These are phyloP conservation scores for Epichloe uncinata DNA, from an alignment of 2,329 filamentous ascomycete genomes.

Conservation along the genomic window DNA sequence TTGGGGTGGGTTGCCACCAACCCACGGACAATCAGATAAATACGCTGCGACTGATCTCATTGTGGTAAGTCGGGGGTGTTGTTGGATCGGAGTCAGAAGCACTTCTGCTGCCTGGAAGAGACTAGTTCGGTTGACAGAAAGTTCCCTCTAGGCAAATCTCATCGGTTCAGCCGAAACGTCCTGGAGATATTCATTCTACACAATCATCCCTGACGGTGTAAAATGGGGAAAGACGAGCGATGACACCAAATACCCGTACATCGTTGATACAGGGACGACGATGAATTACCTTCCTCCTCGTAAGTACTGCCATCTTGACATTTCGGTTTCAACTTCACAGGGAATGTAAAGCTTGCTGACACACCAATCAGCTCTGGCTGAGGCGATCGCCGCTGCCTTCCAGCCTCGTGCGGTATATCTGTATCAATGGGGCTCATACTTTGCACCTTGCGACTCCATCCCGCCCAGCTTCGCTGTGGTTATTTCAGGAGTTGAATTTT, in stretches of 20 bases:
- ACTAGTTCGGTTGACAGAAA: not conserved
- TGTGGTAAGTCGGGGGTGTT: conserved; percentile 23
- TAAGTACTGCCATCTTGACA: conserved; percentile 15
- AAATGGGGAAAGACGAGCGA: conserved; percentile 29
- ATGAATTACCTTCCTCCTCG: conserved; percentile 36
- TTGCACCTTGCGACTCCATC: conserved; percentile 33
- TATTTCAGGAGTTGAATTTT: conserved; percentile 30
- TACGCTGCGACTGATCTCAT: conserved; percentile 28
- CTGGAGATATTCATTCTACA: conserved; percentile 38
- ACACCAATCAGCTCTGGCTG: conserved; percentile 27
- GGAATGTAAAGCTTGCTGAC: not conserved
- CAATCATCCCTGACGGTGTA: conserved; percentile 36
- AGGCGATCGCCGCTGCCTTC: conserved; percentile 33
- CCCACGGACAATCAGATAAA: conserved; percentile 16
- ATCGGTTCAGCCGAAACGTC: conserved; percentile 23
- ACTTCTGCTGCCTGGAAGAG: not conserved
- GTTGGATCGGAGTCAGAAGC: not conserved
- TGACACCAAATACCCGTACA: conserved; percentile 31
- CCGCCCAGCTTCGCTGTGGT: conserved; percentile 32
- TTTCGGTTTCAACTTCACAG: not conserved
- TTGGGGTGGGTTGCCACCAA: conserved; percentile 33
- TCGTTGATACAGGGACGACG: conserved; percentile 39
- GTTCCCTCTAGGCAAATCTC: conserved; percentile 28
- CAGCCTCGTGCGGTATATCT: conserved; percentile 32
- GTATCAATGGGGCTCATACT: conserved; percentile 34